Percentiles rank a stretch among this genome's conserved stretches.
Evolutionary conservation across 129 eudicot genomes (phyloP).

Genomic region (Helianthus annuus): HanXRQr2.0-SUNRISE NC_035436.2:155737223-155737722

Average conservation of each 20-base stretch:
- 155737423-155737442: too few species aligned
- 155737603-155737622: not conserved
- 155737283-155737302: not conserved
- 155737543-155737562: not conserved
- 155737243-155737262: too few species aligned
- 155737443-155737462: too few species aligned
- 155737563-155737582: not conserved
- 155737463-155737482: too few species aligned
- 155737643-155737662: slow-evolving; percentile 5
- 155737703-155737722: slow-evolving; percentile 15
- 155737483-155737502: too few species aligned
- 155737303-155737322: too few species aligned
- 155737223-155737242: too few species aligned
- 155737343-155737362: not conserved
- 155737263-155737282: too few species aligned
- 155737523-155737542: not conserved
- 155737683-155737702: slow-evolving; percentile 20
- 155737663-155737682: not conserved
- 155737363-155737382: too few species aligned
- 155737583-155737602: not conserved
- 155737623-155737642: slow-evolving; percentile 11
- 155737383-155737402: too few species aligned
- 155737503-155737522: too few species aligned
- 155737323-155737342: not conserved
- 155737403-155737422: too few species aligned